phyloP scores from a whole-genome alignment of 257 asterid genomes.

The Striga asiatica region DNA sequence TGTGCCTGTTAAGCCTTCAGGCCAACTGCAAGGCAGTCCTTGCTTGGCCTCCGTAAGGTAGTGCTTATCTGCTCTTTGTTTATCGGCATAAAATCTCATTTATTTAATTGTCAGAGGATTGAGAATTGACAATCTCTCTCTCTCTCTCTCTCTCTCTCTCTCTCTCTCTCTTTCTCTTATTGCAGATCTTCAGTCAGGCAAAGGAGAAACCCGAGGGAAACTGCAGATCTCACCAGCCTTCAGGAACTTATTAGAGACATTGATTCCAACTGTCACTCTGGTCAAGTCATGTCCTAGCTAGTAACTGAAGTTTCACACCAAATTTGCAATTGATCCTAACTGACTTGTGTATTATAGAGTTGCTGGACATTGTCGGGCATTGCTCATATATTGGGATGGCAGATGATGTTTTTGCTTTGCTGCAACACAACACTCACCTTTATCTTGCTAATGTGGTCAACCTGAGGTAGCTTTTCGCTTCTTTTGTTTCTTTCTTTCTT shows the following conservation, averaged over 20 bases:
- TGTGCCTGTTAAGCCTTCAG: conserved; percentile 50
- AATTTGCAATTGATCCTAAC: conserved; percentile 10
- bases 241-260: conserved; percentile 70
- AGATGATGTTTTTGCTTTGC: conserved; percentile 72
- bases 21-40: conserved; percentile 43
- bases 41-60: conserved; percentile 80
- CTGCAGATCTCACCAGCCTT: conserved; percentile 88
- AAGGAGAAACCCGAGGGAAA: conserved; percentile 81
- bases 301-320: conserved; percentile 4
- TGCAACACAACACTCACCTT: conserved; percentile 80
- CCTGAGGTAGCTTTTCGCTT: conserved; percentile 55
- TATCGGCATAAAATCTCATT: conserved; percentile 12
- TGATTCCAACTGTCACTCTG: conserved; percentile 63
- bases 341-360: conserved; percentile 36
- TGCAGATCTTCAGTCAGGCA: conserved; percentile 73
- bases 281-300: conserved; percentile 26
- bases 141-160: neutral
- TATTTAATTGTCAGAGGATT: conserved; percentile 6
- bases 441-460: conserved; percentile 83
- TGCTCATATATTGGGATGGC: conserved; percentile 96
- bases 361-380: conserved; percentile 69
- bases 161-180: neutral
- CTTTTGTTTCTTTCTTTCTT: neutral
- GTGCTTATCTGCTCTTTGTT: conserved; percentile 15
- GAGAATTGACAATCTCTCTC: neutral